Evolutionary conservation across 768 basidiomycete genomes (phyloP).

Genomic region (Russula griseocarnosa): DNA sequence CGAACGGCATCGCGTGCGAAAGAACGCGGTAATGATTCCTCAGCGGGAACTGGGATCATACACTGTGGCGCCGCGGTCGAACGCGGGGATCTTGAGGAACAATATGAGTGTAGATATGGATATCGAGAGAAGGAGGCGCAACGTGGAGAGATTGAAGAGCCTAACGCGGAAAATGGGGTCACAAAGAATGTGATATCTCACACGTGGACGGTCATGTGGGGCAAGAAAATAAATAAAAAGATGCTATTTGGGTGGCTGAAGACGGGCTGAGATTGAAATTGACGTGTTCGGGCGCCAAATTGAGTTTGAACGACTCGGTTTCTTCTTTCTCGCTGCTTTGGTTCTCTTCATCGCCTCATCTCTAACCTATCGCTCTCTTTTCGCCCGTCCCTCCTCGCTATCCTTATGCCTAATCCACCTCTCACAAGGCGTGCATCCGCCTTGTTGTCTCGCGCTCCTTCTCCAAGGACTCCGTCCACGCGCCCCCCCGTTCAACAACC

Average conservation of each 20-base stretch:
- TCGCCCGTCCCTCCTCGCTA: conserved; percentile 51
- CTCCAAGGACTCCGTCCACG: conserved; percentile 54
- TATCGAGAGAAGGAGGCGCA: conserved; percentile 66
- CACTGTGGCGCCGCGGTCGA: conserved; percentile 67
- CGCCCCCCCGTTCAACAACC: conserved; percentile 53
- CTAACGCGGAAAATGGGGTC: conserved; percentile 48
- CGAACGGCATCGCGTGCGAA: conserved; percentile 65
- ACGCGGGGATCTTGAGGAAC: conserved; percentile 47
- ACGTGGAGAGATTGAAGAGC: conserved; percentile 65
- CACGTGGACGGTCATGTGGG: conserved; percentile 10
- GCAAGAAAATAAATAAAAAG: neutral
- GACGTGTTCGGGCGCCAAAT: conserved; percentile 22
- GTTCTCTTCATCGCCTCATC: conserved; percentile 10
- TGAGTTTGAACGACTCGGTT: conserved; percentile 19
- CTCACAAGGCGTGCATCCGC: conserved; percentile 50
- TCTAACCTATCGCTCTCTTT: conserved; percentile 30
- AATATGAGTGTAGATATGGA: conserved; percentile 68
- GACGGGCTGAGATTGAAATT: conserved; percentile 17
- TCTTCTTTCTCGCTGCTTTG: conserved; percentile 7
- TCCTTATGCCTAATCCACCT: conserved; percentile 59
- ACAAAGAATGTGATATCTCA: conserved; percentile 9
- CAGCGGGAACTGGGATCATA: conserved; percentile 71
- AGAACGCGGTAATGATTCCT: conserved; percentile 82
- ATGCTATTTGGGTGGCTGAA: conserved; percentile 8
- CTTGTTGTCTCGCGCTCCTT: conserved; percentile 44